Base-by-base conservation (phyloP, 371 early-diverging fungal species). In the Zopfochytrium polystomum region DNA sequence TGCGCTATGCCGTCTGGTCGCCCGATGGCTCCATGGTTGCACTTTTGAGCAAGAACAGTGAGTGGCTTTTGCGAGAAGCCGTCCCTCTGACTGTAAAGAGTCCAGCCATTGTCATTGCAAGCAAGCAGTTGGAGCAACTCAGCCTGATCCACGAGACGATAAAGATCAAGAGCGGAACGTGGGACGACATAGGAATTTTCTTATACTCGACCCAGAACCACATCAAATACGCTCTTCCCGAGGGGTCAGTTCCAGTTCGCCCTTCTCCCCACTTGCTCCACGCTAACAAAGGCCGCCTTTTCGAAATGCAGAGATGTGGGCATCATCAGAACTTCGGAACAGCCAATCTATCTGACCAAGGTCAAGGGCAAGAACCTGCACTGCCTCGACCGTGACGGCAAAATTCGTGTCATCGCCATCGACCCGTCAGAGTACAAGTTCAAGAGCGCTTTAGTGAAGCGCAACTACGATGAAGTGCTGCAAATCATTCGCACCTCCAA, bases 401-500 rank as follows among this genome's bases (percentile, higher is more conserved):
- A 86, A 65, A 83, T 92, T 4, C 87, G 87, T 25, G 83, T 82
- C 11, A 84, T 97, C 44, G 81, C 84, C 42, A 89, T 99, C 60
- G 98, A 98, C 65, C 92, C 96, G 9, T 95, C 96, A 7, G 99
- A 99, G 74, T 94, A 95, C 76, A 85, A 87, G 2, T 99, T 99
- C 87, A 99, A 96, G 80, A 76, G 90, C 53, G 95, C 99, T 0
- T 84, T 99, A 34, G 82, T 90, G 34, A 84, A 86, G 65, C 84
- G 87, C 47, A 89, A 95, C 71, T 93, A 93, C 65, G 91, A 90
- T 64, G 90, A 91, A 66, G 93, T 99, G 0, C 74, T 94, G 43
- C 85, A 90, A 65, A 90, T 96, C 54, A 98, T 99, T 61, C 87
- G 92, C 58, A 91, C 86, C 60, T 91, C 92, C 3, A 93, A 93